phyloP scores from a whole-genome alignment of 345 rosid species.

The Syzygium grande region DNA sequence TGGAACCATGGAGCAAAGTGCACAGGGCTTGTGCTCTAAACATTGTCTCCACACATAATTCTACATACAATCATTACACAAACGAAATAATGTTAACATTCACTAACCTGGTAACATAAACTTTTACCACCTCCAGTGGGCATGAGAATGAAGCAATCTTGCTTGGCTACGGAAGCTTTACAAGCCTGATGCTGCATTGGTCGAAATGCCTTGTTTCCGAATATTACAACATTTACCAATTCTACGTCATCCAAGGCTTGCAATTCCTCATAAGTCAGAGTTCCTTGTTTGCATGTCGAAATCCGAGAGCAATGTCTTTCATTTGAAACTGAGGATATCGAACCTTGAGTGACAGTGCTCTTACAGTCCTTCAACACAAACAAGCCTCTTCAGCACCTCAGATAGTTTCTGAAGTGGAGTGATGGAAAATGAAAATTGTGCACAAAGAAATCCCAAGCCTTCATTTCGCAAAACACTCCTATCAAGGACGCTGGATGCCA shows the following conservation, averaged over 20 bases:
- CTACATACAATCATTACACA: not conserved
- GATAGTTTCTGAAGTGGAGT: too few species aligned
- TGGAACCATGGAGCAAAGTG: not conserved
- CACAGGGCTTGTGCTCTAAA: not conserved
- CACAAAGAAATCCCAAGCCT: too few species aligned
- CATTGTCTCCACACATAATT: not conserved
- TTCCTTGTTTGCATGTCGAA: conserved; percentile 18
- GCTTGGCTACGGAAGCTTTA: conserved; percentile 52
- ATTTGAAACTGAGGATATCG: conserved; percentile 28
- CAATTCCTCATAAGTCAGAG: conserved; percentile 60
- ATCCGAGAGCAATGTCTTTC: conserved; percentile 13
- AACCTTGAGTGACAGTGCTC: conserved; percentile 29
- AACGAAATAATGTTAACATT: not conserved
- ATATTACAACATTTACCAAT: conserved; percentile 78
- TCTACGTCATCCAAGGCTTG: conserved; percentile 77
- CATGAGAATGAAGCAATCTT: conserved; percentile 83
- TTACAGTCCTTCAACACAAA: conserved; percentile 39
- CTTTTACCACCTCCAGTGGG: conserved; percentile 98
- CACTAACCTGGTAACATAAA: conserved; percentile 74
- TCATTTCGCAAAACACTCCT: too few species aligned
- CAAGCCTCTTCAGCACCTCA: conserved; percentile 3
- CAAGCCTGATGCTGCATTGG: conserved; percentile 87
- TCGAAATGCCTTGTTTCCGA: conserved; percentile 58
- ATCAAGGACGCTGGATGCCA: too few species aligned
- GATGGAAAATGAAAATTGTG: too few species aligned